phyloP scores from a whole-genome alignment of 768 basidiomycete genomes.

The Boletus tomentosulus region DNA sequence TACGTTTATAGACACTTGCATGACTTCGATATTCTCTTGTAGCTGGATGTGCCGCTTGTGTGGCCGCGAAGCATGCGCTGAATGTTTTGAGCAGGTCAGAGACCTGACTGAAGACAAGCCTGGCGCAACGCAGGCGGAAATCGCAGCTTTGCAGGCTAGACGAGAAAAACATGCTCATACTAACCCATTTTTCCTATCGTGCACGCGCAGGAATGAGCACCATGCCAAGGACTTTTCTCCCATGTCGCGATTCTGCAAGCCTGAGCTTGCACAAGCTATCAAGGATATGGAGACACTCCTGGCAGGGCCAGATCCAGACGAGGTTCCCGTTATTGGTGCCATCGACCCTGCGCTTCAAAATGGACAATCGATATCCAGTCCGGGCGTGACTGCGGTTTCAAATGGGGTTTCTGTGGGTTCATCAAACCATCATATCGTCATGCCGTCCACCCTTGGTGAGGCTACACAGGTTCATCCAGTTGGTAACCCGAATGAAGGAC shows the following conservation, averaged over 20 bases:
- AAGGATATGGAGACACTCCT: constrained; percentile 62
- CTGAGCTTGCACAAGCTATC: constrained; percentile 63
- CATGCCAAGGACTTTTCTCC: constrained; percentile 65
- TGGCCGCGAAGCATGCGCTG: constrained; percentile 84
- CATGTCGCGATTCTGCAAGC: constrained; percentile 68
- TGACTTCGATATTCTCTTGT: constrained; percentile 87
- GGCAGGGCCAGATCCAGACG: constrained; percentile 28
- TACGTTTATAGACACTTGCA: constrained; percentile 73
- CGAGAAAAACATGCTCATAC: constrained; percentile 59
- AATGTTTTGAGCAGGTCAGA: constrained; percentile 70
- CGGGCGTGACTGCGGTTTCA: background rate
- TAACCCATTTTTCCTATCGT: constrained; percentile 72
- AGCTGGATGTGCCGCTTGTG: constrained; percentile 91
- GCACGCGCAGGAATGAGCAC: constrained; percentile 71
- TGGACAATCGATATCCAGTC: constrained; percentile 5
- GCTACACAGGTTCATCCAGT: background rate
- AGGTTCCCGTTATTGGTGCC: constrained; percentile 16
- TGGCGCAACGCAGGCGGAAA: constrained; percentile 44
- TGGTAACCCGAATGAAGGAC: constrained; percentile 7
- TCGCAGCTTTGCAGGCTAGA: constrained; percentile 45
- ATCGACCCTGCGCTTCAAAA: constrained; percentile 30
- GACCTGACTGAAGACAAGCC: constrained; percentile 55
- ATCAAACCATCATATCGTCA: constrained; percentile 1
- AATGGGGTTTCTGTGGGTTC: constrained; percentile 12
- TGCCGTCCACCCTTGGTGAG: constrained; percentile 10